phyloP scores from a whole-genome alignment of 345 rosid species.

The Excoecaria cochinchinensis region DNA sequence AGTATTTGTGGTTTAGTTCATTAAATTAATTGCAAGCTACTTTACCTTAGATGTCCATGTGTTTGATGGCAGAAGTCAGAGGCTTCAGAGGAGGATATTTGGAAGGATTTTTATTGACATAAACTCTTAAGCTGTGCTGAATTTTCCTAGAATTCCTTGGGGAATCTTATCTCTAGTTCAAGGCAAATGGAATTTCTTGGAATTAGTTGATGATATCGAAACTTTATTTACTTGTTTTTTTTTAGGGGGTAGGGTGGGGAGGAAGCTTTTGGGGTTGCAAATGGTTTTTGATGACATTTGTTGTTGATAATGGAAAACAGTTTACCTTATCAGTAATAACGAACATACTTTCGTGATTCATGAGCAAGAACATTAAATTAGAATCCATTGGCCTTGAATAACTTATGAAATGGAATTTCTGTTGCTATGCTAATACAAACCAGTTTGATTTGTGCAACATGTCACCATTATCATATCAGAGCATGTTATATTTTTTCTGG shows the following conservation, averaged over 20 bases:
- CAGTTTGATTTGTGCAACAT: background rate
- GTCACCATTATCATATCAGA: background rate
- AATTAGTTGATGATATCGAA: background rate
- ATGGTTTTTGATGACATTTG: background rate
- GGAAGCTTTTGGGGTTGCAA: background rate
- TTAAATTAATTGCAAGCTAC: background rate
- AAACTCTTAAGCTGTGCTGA: background rate
- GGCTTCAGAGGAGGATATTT: background rate
- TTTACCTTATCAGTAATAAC: background rate
- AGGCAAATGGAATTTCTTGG: background rate
- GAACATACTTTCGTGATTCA: background rate
- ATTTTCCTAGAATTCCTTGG: background rate
- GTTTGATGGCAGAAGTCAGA: too few relatives aligned
- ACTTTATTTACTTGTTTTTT: background rate
- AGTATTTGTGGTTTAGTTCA: too few relatives aligned
- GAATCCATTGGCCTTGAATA: background rate
- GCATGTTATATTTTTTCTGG: background rate
- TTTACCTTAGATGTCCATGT: too few relatives aligned
- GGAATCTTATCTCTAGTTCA: background rate
- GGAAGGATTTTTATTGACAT: background rate
- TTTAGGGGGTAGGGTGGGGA: background rate
- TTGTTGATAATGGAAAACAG: background rate
- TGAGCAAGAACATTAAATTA: background rate
- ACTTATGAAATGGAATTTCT: background rate
- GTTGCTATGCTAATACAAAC: background rate